These are phyloP conservation scores for Ammopiptanthus mongolicus DNA, from an alignment of 306 rosid species.

Conservation along the genomic window DNA sequence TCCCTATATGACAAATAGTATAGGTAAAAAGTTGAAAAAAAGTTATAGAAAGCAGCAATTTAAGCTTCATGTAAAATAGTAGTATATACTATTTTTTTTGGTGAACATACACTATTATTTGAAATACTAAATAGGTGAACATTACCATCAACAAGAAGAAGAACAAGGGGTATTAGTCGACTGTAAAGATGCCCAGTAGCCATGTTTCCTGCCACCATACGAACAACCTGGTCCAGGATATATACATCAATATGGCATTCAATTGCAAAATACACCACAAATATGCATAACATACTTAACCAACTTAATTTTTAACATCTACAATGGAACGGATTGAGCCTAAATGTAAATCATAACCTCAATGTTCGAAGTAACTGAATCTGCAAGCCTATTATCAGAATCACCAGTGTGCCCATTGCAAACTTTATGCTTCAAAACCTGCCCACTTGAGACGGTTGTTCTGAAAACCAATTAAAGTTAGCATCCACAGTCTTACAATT, in stretches of 20 bases:
- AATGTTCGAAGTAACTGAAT: constrained; percentile 41
- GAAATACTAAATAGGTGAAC: background rate
- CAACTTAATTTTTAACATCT: background rate
- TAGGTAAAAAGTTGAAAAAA: background rate
- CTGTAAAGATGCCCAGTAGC: constrained; percentile 79
- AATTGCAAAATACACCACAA: background rate
- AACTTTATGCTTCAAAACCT: constrained; percentile 46
- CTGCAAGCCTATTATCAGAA: constrained; percentile 30
- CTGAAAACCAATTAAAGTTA: constrained; percentile 40
- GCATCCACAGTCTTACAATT: background rate
- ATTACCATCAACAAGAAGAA: constrained; percentile 93
- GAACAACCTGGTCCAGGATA: constrained; percentile 56
- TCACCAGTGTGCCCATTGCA: constrained; percentile 27
- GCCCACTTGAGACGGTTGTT: constrained; percentile 47
- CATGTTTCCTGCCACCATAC: constrained; percentile 65
- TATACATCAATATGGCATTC: constrained; percentile 21
- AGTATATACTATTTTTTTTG: no score
- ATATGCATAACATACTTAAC: background rate
- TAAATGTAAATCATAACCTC: constrained; percentile 40
- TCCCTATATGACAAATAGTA: constrained; percentile 41
- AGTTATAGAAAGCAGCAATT: background rate
- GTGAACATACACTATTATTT: background rate
- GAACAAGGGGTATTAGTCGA: constrained; percentile 74
- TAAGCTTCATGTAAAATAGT: background rate
- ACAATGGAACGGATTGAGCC: background rate